Percentiles rank a stretch among this genome's conserved stretches.
These are phyloP conservation scores for Parathielavia hyrcaniae DNA, from an alignment of 495 filamentous ascomycete genomes.

Conservation along the genomic window DNA sequence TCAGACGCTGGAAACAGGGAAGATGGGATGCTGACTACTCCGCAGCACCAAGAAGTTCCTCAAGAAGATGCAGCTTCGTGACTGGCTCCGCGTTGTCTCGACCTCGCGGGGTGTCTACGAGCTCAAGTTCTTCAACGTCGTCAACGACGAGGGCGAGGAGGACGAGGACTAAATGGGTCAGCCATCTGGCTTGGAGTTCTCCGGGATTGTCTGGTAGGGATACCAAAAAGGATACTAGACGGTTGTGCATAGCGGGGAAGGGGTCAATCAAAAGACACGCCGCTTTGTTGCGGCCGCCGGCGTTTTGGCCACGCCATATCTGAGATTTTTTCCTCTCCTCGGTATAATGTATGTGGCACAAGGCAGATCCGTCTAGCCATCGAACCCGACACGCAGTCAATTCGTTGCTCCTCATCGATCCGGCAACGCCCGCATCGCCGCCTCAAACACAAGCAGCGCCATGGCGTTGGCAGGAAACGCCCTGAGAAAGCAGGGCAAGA, in stretches of 20 bases:
- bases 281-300: conserved; percentile 22
- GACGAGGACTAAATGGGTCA: conserved; percentile 77
- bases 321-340: background rate
- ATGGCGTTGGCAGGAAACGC: conserved; percentile 96
- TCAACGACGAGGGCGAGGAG: conserved; percentile 92
- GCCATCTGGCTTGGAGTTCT: conserved; percentile 18
- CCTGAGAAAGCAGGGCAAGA: conserved; percentile 84
- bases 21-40: conserved; percentile 1
- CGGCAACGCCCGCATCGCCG: conserved; percentile 75
- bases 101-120: conserved; percentile 96
- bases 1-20: background rate
- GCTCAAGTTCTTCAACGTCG: conserved; percentile 99
- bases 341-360: conserved; percentile 13
- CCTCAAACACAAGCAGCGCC: conserved; percentile 89
- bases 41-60: conserved; percentile 99
- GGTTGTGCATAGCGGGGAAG: conserved; percentile 25
- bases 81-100: conserved; percentile 98
- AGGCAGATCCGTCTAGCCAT: background rate
- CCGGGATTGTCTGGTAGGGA: conserved; percentile 21
- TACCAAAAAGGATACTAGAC: conserved; percentile 22
- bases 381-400: background rate
- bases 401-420: conserved; percentile 25
- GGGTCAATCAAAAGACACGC: conserved; percentile 26
- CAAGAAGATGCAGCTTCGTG: conserved; percentile 99
- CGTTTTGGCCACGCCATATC: conserved; percentile 18